A percentile compares a stretch with the other conserved stretches of the same genome.
These are phyloP conservation scores for Casuarina glauca DNA, from an alignment of 306 rosid species.

Conservation along the genomic window DNA sequence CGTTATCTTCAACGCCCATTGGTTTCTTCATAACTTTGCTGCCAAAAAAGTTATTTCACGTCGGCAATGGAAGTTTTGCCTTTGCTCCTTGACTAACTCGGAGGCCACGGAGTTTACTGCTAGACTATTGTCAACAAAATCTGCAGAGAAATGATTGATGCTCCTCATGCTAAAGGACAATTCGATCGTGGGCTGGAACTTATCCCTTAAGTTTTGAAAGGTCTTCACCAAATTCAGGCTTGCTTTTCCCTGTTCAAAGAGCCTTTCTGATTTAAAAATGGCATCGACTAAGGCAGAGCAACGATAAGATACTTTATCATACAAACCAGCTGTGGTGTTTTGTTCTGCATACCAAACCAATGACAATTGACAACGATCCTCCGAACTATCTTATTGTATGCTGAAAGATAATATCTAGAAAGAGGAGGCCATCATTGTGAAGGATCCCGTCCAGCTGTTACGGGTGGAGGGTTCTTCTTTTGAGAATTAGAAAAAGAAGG, in stretches of 20 bases:
- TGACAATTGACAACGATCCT: conserved; percentile 16
- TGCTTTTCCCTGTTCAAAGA: neutral
- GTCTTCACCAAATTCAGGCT: conserved; percentile 5
- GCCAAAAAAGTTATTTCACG: neutral
- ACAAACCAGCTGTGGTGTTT: conserved; percentile 20
- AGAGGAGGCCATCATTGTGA: conserved; percentile 18
- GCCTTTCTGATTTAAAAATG: neutral
- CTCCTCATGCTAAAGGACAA: neutral
- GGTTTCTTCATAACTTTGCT: conserved; percentile 13
- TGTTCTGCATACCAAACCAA: conserved; percentile 27
- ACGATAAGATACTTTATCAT: conserved; percentile 1
- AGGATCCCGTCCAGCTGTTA: conserved; percentile 26
- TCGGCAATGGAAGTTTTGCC: neutral
- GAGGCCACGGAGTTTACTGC: neutral
- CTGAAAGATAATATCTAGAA: conserved; percentile 21
- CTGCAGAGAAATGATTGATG: neutral
- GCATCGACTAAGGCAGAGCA: conserved; percentile 1
- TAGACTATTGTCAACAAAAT: neutral
- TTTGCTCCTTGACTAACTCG: neutral
- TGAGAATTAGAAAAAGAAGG: neutral
- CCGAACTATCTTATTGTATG: conserved; percentile 14
- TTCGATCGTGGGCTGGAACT: neutral
- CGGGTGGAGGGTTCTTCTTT: conserved; percentile 1
- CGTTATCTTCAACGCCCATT: neutral
- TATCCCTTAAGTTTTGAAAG: neutral